phyloP scores from a whole-genome alignment of 2,329 filamentous ascomycete genomes.

The Phialophora chinensis region DNA sequence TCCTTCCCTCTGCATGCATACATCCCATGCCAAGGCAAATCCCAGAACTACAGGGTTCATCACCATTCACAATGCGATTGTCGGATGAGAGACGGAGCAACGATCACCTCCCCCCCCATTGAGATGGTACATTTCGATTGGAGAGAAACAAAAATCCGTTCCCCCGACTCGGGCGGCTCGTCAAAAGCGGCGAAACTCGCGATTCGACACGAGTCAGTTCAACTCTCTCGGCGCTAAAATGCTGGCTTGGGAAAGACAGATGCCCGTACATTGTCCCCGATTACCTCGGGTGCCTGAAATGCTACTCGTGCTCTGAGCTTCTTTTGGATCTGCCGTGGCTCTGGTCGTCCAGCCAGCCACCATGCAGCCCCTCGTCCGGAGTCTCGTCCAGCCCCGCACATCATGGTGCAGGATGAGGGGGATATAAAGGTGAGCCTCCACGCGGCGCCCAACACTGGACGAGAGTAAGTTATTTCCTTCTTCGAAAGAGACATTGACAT shows the following conservation, averaged over 20 bases:
- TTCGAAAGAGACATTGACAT: conserved; percentile 21
- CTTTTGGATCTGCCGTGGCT: too few species aligned
- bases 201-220: neutral
- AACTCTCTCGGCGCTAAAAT: neutral
- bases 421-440: conserved; percentile 12
- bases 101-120: neutral
- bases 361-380: neutral
- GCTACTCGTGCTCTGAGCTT: neutral
- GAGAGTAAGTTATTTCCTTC: neutral
- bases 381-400: conserved; percentile 8
- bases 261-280: neutral
- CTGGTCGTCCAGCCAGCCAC: neutral
- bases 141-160: neutral
- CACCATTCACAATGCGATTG: neutral
- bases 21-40: neutral
- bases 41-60: neutral
- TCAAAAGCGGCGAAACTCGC: neutral
- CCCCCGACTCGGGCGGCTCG: neutral
- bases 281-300: neutral
- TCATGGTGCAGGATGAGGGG: neutral
- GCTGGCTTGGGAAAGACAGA: neutral
- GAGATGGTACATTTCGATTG: neutral
- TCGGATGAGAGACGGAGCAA: neutral
- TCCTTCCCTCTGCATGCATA: neutral
- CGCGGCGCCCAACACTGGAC: neutral